Base-by-base conservation (phyloP, 805 yeast species). In the Metschnikowia hibisci region DNA sequence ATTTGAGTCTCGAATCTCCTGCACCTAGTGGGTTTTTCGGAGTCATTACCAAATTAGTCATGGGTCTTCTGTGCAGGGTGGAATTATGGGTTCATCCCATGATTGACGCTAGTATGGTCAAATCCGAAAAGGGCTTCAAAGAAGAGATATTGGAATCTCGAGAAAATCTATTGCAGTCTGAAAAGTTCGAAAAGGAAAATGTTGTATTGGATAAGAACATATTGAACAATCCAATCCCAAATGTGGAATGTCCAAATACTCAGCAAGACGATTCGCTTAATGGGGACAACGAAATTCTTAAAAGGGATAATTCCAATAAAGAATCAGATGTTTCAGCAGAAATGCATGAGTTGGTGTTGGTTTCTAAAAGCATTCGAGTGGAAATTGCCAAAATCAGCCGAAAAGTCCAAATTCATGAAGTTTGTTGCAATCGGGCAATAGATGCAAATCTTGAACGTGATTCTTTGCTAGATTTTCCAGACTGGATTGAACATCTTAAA, bases 301-400 rank as follows among this genome's bases (percentile, higher is more conserved):
- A 2, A 20, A 8, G 23, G 23, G 23, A 20, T 8, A 20, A 8
- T 3, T 20, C 23, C 23, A 20, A 20, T 20, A 29, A 2, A 9
- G 32, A 13, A 29, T 7, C 32, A 9, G 32, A 29, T 10, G 4
- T 18, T 8, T 1, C 14, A 13, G 14, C 32, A 7, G 28, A 9
- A 4, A 14, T 15, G 23, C 23, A 20, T 2, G 88, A 82, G 57
- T 42, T 82, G 5, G 78, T 77, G 49, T 53, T 83, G 20, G 76
- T 86, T 0, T 71, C 84, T 3, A 72, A 74, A 27, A 42, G 67
- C 14, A 73, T 70, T 3, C 71, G 71, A 29, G 58, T 82, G 12
- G 53, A 60, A 37, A 59, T 80, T 2, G 48, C 47, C 1, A 69
- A 77, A 35, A 66, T 82, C 20, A 48, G 75, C 2, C 68, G 59